Conservation (phyloP, 108 stramenopile genomes). For the Cyclotella baltica region DNA sequence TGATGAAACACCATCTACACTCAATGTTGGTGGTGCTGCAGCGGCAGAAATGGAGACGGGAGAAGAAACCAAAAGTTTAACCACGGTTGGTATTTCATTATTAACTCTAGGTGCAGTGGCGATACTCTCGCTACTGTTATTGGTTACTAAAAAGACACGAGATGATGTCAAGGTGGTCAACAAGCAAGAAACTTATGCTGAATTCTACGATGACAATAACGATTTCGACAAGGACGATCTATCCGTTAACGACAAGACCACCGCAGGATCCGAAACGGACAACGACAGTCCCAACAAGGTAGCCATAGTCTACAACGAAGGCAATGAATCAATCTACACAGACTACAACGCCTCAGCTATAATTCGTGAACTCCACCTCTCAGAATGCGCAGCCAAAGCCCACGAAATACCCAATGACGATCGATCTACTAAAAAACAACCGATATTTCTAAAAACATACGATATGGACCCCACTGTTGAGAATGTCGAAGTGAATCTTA, state of each 20-base stretch:
- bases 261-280: background rate
- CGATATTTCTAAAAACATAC: slow-evolving; percentile 18
- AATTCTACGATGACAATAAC: slow-evolving; percentile 32
- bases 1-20: background rate
- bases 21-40: background rate
- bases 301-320: background rate
- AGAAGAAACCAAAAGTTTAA: background rate
- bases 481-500: slow-evolving; percentile 21
- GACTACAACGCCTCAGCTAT: slow-evolving; percentile 1
- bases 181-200: slow-evolving; percentile 25
- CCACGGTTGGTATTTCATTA: slow-evolving; percentile 10
- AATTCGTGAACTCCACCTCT: background rate
- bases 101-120: slow-evolving; percentile 15
- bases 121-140: slow-evolving; percentile 18
- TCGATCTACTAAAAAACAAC: background rate
- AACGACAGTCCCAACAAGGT: background rate
- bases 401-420: background rate
- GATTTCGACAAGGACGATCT: slow-evolving; percentile 33
- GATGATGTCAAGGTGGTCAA: background rate
- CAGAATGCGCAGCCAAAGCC: slow-evolving; percentile 2
- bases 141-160: background rate
- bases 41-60: background rate
- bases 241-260: background rate
- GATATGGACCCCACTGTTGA: slow-evolving; percentile 22
- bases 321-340: slow-evolving; percentile 29